These are phyloP conservation scores for Tanacetum coccineum DNA, from an alignment of 129 eudicot species.

Conservation along the genomic window DNA sequence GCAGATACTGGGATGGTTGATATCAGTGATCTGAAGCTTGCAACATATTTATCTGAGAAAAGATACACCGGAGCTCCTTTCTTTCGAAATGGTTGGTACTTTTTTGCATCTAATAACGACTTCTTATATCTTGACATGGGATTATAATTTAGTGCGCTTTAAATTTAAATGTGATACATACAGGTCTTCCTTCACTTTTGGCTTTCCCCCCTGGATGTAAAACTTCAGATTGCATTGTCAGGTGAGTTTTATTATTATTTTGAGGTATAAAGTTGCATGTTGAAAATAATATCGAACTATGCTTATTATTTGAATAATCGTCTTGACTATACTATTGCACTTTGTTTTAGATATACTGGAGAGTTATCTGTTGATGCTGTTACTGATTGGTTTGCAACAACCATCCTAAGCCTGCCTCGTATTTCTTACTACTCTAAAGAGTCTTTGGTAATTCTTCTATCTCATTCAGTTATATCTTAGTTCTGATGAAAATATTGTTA, in stretches of 20 bases:
- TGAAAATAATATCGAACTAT: slow-evolving; percentile 7
- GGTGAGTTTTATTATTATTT: slow-evolving; percentile 45
- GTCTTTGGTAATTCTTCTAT: no score
- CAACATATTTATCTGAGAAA: slow-evolving; percentile 71
- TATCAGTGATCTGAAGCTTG: slow-evolving; percentile 68
- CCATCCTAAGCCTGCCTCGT: slow-evolving; percentile 58
- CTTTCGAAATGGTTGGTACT: slow-evolving; percentile 72
- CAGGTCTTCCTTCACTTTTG: slow-evolving; percentile 82
- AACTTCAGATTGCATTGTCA: slow-evolving; percentile 57
- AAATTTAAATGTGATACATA: slow-evolving; percentile 17
- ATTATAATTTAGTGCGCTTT: background rate
- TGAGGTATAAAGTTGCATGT: slow-evolving; percentile 4
- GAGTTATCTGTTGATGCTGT: slow-evolving; percentile 95
- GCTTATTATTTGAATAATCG: background rate
- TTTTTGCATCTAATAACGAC: slow-evolving; percentile 8
- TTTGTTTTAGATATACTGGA: slow-evolving; percentile 64
- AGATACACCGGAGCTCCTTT: slow-evolving; percentile 73
- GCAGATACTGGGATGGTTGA: slow-evolving; percentile 75
- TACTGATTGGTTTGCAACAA: slow-evolving; percentile 83
- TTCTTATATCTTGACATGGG: background rate
- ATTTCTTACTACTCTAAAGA: no score
- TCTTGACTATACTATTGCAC: slow-evolving; percentile 12
- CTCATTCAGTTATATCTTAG: no score
- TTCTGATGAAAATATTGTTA: no score
- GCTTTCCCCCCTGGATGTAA: slow-evolving; percentile 85